phyloP scores from a whole-genome alignment of 768 basidiomycete species.

The Naganishia randhawae region DNA sequence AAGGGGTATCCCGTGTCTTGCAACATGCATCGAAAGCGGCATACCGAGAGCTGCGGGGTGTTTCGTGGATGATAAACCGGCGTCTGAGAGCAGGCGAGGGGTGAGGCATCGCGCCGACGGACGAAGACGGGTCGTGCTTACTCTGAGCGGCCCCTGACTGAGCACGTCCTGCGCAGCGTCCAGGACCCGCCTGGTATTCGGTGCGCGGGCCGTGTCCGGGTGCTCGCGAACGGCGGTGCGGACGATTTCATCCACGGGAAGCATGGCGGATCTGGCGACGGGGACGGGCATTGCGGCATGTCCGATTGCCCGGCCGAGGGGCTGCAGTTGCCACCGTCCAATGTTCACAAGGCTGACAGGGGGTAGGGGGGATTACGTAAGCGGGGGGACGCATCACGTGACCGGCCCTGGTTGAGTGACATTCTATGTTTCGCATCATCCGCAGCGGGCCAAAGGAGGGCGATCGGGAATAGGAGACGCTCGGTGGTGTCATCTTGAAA shows the following conservation, averaged over 20 bases:
- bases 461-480: neutral
- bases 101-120: neutral
- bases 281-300: slow-evolving; percentile 22
- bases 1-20: slow-evolving; percentile 50
- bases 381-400: no score
- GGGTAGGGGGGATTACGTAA: no score
- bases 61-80: slow-evolving; percentile 12
- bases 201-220: neutral
- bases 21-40: slow-evolving; percentile 44
- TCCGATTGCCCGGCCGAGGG: no score
- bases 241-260: slow-evolving; percentile 19
- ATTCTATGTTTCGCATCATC: neutral
- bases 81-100: neutral
- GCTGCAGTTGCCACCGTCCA: no score
- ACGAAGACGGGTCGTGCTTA: slow-evolving; percentile 2
- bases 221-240: slow-evolving; percentile 27
- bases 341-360: no score
- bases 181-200: neutral
- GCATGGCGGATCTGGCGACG: slow-evolving; percentile 15
- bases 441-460: neutral
- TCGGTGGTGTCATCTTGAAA: neutral
- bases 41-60: slow-evolving; percentile 35
- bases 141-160: neutral
- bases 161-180: neutral
- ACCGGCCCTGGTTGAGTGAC: neutral